These are phyloP conservation scores for Camellia oleifera DNA, from an alignment of 179 eudicot genomes.

Conservation along the genomic window DNA sequence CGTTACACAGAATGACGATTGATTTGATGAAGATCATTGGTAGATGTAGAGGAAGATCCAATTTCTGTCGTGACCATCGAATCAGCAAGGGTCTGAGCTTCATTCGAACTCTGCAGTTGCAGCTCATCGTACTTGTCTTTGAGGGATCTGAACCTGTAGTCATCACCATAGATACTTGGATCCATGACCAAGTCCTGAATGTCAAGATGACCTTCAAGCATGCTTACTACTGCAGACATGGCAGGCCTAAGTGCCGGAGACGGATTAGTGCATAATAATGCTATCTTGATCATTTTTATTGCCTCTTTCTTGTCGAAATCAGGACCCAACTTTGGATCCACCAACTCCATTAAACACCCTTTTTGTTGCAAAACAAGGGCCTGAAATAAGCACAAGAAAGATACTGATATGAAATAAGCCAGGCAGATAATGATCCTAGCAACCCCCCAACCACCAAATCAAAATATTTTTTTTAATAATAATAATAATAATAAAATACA, in stretches of 20 bases:
- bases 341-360: conserved; percentile 41
- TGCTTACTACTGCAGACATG: conserved; percentile 44
- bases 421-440: neutral
- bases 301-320: conserved; percentile 38
- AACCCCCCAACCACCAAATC: neutral
- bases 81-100: neutral
- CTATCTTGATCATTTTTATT: conserved; percentile 35
- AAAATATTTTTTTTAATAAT: too few relatives aligned
- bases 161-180: conserved; percentile 9
- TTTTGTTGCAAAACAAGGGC: conserved; percentile 37
- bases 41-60: conserved; percentile 15
- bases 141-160: neutral
- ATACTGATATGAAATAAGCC: neutral
- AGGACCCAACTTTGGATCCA: conserved; percentile 33
- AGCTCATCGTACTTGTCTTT: conserved; percentile 8
- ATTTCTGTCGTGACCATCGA: neutral
- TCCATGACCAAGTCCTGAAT: conserved; percentile 27
- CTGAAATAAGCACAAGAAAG: conserved; percentile 18
- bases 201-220: conserved; percentile 39
- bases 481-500: neutral
- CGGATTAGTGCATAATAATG: conserved; percentile 40
- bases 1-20: neutral
- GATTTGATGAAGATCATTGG: neutral
- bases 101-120: neutral
- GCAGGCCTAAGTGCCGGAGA: conserved; percentile 48